A percentile compares a stretch with the other conserved stretches of the same genome.
Conservation (phyloP, 176 grass and related monocot genomes). For the Zizania latifolia region DNA sequence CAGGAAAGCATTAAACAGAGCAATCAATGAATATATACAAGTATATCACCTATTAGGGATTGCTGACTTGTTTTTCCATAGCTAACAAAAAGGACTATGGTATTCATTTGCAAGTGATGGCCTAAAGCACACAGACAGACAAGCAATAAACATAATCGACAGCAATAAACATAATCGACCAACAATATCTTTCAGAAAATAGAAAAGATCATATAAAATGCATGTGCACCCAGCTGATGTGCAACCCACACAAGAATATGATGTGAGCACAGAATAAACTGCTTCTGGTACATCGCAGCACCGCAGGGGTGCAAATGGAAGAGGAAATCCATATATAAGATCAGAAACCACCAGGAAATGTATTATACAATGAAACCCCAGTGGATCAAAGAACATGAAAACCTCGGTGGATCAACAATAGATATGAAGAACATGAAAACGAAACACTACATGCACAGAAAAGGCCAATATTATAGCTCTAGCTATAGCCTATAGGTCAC, state of each 20-base stretch:
- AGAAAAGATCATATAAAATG: background rate
- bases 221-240: background rate
- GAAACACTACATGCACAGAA: background rate
- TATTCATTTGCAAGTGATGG: background rate
- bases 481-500: background rate
- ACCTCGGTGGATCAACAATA: slow-evolving; percentile 1
- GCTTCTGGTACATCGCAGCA: background rate
- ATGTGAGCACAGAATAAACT: background rate
- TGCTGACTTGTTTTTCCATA: background rate
- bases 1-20: background rate
- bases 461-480: background rate
- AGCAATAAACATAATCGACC: no score
- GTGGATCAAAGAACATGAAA: no score
- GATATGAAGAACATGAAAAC: background rate
- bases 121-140: background rate
- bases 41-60: background rate
- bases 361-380: background rate
- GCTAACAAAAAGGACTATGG: background rate
- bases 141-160: background rate
- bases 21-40: background rate
- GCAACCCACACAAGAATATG: background rate
- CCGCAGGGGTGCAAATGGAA: background rate
- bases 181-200: background rate
- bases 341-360: background rate
- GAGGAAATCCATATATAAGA: background rate